Percentiles rank a stretch among this genome's conserved stretches.
These are phyloP conservation scores for Teunomyces panamensis DNA, from an alignment of 805 yeast genomes.

Conservation along the genomic window DNA sequence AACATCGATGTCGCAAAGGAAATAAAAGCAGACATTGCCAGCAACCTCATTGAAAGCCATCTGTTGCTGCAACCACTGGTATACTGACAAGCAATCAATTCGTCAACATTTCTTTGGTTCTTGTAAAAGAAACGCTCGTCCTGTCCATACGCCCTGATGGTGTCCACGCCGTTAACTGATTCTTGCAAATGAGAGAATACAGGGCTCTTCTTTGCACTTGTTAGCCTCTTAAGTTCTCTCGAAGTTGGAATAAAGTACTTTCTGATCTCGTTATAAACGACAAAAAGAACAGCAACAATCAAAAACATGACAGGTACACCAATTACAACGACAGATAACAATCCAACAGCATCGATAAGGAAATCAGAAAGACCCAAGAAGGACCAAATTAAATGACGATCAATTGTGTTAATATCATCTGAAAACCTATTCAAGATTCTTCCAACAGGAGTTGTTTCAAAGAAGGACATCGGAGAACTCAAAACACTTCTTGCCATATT, in stretches of 20 bases:
- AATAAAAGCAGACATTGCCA: slow-evolving; percentile 31
- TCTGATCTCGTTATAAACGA: slow-evolving; percentile 31
- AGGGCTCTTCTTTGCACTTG: slow-evolving; percentile 30
- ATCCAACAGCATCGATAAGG: slow-evolving; percentile 21
- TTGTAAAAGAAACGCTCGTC: slow-evolving; percentile 26
- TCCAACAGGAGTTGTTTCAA: slow-evolving; percentile 42
- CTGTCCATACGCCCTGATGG: slow-evolving; percentile 31
- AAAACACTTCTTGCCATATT: slow-evolving; percentile 33
- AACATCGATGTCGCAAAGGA: slow-evolving; percentile 28
- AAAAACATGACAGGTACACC: slow-evolving; percentile 33
- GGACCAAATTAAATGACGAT: slow-evolving; percentile 32
- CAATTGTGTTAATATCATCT: slow-evolving; percentile 34
- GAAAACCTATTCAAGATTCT: slow-evolving; percentile 38
- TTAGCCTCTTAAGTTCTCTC: slow-evolving; percentile 32
- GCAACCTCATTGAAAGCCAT: slow-evolving; percentile 39
- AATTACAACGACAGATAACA: slow-evolving; percentile 28
- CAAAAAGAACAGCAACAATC: slow-evolving; percentile 21
- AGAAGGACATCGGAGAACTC: slow-evolving; percentile 41
- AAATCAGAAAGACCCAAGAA: slow-evolving; percentile 22
- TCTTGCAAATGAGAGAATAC: slow-evolving; percentile 36
- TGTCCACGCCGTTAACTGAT: slow-evolving; percentile 34
- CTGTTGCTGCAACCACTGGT: slow-evolving; percentile 24
- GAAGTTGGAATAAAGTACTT: slow-evolving; percentile 32
- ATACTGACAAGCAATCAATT: slow-evolving; percentile 19
- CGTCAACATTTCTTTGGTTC: slow-evolving; percentile 22